Conservation (phyloP, 2,329 filamentous ascomycete genomes). For the Stagonosporopsis cucurbitacearum region DNA sequence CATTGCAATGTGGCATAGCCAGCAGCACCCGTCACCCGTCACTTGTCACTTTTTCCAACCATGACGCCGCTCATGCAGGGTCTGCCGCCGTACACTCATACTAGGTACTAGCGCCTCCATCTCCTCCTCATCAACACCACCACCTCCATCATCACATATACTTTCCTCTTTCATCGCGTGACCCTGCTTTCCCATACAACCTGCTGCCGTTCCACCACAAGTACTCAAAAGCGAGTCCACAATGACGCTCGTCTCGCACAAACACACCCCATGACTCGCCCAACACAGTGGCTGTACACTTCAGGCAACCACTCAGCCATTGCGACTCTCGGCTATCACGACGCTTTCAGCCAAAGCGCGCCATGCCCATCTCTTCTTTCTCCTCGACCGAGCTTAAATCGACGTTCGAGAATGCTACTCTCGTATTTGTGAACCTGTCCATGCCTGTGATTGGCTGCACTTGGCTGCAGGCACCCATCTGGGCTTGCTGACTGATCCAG, state of each 20-base stretch:
- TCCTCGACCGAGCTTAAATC: not conserved
- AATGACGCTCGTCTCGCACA: not conserved
- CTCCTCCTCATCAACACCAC: not conserved
- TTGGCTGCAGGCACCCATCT: conserved; percentile 19
- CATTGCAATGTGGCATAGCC: conserved; percentile 33
- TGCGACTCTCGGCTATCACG: not conserved
- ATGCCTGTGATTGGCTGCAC: conserved; percentile 15
- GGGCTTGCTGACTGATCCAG: conserved; percentile 13
- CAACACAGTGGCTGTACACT: not conserved
- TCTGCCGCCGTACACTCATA: too few relatives aligned
- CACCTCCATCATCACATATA: not conserved
- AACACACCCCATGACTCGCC: not conserved
- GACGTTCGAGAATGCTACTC: not conserved
- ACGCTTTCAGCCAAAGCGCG: not conserved
- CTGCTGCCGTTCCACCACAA: not conserved
- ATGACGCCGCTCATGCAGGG: conserved; percentile 37
- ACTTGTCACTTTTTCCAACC: conserved; percentile 24
- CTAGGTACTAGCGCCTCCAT: not conserved
- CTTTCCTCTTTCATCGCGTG: not conserved
- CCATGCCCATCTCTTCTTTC: not conserved
- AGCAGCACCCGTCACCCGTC: conserved; percentile 33
- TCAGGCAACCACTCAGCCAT: not conserved
- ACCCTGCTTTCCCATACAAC: not conserved
- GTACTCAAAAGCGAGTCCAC: not conserved
- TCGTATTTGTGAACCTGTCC: not conserved